Evolutionary conservation across 2,329 filamentous ascomycete species (phyloP).

Genomic region (Colletotrichum costaricense): DNA sequence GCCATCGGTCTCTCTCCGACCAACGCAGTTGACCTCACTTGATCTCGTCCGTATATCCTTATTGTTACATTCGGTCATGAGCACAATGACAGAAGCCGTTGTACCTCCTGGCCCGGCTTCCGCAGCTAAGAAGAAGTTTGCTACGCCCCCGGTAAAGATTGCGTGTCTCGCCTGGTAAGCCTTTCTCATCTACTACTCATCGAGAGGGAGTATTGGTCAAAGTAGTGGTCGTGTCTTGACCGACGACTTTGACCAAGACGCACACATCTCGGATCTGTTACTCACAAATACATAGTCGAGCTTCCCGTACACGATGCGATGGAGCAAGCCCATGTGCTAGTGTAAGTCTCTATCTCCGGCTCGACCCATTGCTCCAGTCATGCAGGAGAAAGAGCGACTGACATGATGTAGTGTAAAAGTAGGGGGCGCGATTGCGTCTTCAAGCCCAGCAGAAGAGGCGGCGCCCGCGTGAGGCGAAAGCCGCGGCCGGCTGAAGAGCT

Average conservation of each 20-base stretch:
- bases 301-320: slow-evolving; percentile 59
- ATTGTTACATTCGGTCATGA: slow-evolving; percentile 20
- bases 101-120: slow-evolving; percentile 24
- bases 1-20: neutral
- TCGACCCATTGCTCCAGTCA: neutral
- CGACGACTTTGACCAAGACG: neutral
- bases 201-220: neutral
- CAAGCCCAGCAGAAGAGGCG: slow-evolving; percentile 55
- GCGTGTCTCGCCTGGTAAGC: slow-evolving; percentile 63
- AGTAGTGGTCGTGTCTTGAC: neutral
- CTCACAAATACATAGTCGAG: slow-evolving; percentile 47
- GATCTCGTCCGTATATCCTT: neutral
- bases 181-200: neutral
- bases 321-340: slow-evolving; percentile 55
- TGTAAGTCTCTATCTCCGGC: slow-evolving; percentile 44
- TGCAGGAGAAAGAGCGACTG: slow-evolving; percentile 27
- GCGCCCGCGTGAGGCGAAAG: slow-evolving; percentile 56
- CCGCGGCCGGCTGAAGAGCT: slow-evolving; percentile 24
- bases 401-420: slow-evolving; percentile 47
- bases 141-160: slow-evolving; percentile 60
- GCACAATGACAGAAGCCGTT: slow-evolving; percentile 36
- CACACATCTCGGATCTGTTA: neutral
- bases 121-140: slow-evolving; percentile 52
- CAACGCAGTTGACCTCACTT: neutral
- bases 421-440: slow-evolving; percentile 56